These are phyloP conservation scores for Cardiospermum halicacabum DNA, from an alignment of 345 rosid genomes.

Conservation along the genomic window DNA sequence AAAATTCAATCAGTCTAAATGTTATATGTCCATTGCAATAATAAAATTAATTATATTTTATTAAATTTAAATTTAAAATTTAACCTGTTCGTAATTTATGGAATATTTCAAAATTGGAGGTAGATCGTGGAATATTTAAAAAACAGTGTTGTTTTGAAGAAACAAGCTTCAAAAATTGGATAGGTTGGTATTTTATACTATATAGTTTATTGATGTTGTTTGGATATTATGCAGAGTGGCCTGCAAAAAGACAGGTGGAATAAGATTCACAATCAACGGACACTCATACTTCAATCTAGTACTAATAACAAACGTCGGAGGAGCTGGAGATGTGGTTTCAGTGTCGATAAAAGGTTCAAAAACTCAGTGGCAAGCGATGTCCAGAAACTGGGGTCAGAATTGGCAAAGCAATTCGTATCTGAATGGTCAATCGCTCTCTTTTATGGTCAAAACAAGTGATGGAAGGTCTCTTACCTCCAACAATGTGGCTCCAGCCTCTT, in stretches of 20 bases:
- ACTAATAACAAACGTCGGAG: constrained; percentile 53
- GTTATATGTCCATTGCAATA: too few species aligned
- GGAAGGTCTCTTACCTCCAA: constrained; percentile 37
- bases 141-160: too few species aligned
- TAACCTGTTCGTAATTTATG: too few species aligned
- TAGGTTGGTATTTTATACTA: background rate
- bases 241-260: constrained; percentile 44
- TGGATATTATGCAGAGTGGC: constrained; percentile 30
- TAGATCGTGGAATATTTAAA: too few species aligned
- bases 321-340: constrained; percentile 48
- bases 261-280: constrained; percentile 59
- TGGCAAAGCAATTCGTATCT: constrained; percentile 60
- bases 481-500: constrained; percentile 38
- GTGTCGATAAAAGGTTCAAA: constrained; percentile 44
- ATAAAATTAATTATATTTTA: too few species aligned
- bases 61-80: too few species aligned
- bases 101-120: too few species aligned
- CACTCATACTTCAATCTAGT: constrained; percentile 64
- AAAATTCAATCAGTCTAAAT: too few species aligned
- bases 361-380: constrained; percentile 49
- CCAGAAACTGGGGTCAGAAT: constrained; percentile 64
- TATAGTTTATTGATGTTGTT: background rate
- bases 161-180: too few species aligned
- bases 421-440: constrained; percentile 53
- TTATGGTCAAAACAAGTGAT: constrained; percentile 52